Evolutionary conservation across 176 grass and related monocot species (phyloP).

Genomic region (Dactylis glomerata): DNA sequence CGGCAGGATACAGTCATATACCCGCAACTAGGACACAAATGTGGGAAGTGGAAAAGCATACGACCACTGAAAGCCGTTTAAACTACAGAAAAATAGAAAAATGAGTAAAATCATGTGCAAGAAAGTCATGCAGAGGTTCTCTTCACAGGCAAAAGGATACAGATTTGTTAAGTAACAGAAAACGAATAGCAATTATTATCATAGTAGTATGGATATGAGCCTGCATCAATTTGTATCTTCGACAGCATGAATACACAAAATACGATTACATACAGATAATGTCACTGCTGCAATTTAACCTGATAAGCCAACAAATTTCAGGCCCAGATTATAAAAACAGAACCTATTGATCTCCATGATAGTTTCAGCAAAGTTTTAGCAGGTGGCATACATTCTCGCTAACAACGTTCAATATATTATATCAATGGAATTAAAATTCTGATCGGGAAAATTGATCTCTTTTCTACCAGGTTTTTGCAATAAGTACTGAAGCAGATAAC

Average conservation of each 20-base stretch:
- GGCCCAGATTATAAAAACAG: neutral
- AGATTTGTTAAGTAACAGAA: neutral
- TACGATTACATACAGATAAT: neutral
- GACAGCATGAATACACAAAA: neutral
- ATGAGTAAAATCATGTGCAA: neutral
- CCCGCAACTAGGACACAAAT: neutral
- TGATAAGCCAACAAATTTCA: neutral
- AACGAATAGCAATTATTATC: neutral
- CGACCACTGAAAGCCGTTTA: neutral
- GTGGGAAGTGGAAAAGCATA: neutral
- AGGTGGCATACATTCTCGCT: neutral
- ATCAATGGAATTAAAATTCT: slow-evolving; percentile 12
- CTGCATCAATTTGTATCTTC: neutral
- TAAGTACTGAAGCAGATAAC: neutral
- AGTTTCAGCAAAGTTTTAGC: neutral
- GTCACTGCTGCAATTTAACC: neutral
- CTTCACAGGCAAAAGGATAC: neutral
- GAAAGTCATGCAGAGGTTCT: neutral
- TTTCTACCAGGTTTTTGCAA: neutral
- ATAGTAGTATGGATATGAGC: neutral
- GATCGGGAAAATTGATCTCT: neutral
- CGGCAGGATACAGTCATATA: neutral
- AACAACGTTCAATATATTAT: neutral
- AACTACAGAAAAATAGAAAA: neutral
- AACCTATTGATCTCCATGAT: neutral